Base-by-base conservation (phyloP, 345 rosid species). In the Alliaria petiolata region DNA sequence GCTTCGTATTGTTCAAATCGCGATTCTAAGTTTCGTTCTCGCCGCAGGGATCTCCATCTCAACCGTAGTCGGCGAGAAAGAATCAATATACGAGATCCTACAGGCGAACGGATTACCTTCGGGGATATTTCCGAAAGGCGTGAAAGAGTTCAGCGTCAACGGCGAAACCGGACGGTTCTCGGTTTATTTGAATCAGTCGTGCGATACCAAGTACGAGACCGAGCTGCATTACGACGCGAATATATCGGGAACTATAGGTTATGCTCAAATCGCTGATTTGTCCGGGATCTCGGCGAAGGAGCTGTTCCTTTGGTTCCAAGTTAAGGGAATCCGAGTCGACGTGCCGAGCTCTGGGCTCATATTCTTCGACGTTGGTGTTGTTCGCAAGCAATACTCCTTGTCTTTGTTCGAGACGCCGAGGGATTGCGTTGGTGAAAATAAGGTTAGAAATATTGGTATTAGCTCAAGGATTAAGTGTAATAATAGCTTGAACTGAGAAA, bases 301-400 rank as follows among this genome's bases (percentile, higher is more conserved):
- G 57, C 69, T 93, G 12, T 93, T 90, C 67, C 79, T 93, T 60
- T 93, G 98, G 98, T 89, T 93, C 76, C 92, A 86, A 17, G 96
- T 93, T 6, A 87, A 82, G 72, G 87, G 82, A 44, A 89, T 93
- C 50, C 85, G 92, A 39, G 97, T 90, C 8, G 98, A 90, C 55
- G 63, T 93, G 8, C 97, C 98, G 0, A 85, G 88, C 77, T 90
- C 98, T 19, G 98, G 98, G 14, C 75, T 93, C 17, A 93, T 93
- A 33, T 83, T 81, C 71, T 93, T 93, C 50, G 97, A 93, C 36
- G 96, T 93, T 19, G 96, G 96, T 38, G 93, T 90, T 42, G 84
- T 90, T 60, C 77, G 10, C 35, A 90, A 93, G 82, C 96, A 93
- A 72, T 90, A 85, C 69, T 79, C 98, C 3, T 79, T 93, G 75